Evolutionary conservation across 768 basidiomycete species (phyloP).

Genomic region (Kwoniella newhampshirensis): DNA sequence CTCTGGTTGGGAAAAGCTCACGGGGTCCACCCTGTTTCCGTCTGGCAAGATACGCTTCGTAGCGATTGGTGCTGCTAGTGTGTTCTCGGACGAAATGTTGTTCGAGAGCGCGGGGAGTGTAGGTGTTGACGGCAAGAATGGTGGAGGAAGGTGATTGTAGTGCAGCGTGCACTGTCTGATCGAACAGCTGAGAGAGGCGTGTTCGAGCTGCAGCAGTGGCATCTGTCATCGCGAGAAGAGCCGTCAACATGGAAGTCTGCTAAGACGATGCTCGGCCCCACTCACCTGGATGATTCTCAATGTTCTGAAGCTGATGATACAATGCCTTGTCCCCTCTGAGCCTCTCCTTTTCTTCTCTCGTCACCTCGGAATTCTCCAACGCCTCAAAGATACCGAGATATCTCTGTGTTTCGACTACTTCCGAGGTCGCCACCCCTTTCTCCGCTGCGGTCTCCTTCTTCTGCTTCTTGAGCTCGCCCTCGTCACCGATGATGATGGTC

Average conservation of each 20-base stretch:
- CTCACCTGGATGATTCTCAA: slow-evolving; percentile 45
- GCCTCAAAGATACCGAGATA: neutral
- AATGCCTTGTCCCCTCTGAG: slow-evolving; percentile 28
- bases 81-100: slow-evolving; percentile 25
- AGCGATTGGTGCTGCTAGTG: slow-evolving; percentile 22
- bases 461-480: too few species aligned
- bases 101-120: slow-evolving; percentile 21
- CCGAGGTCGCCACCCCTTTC: neutral
- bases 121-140: slow-evolving; percentile 29
- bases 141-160: slow-evolving; percentile 13
- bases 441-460: too few species aligned
- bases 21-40: slow-evolving; percentile 34
- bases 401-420: neutral
- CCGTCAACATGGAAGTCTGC: too few species aligned
- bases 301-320: slow-evolving; percentile 44
- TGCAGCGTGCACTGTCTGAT: slow-evolving; percentile 25
- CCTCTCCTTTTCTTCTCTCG: slow-evolving; percentile 3
- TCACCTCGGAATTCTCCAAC: neutral
- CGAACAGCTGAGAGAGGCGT: slow-evolving; percentile 32
- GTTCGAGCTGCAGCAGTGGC: slow-evolving; percentile 22
- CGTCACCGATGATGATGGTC: neutral
- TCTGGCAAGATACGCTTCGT: slow-evolving; percentile 36
- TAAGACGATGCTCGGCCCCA: neutral
- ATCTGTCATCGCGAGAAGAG: slow-evolving; percentile 11
- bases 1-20: slow-evolving; percentile 41